These are phyloP conservation scores for button mushroom (Agaricus bisporus) DNA, from an alignment of 768 basidiomycete genomes.

Conservation along the genomic window DNA sequence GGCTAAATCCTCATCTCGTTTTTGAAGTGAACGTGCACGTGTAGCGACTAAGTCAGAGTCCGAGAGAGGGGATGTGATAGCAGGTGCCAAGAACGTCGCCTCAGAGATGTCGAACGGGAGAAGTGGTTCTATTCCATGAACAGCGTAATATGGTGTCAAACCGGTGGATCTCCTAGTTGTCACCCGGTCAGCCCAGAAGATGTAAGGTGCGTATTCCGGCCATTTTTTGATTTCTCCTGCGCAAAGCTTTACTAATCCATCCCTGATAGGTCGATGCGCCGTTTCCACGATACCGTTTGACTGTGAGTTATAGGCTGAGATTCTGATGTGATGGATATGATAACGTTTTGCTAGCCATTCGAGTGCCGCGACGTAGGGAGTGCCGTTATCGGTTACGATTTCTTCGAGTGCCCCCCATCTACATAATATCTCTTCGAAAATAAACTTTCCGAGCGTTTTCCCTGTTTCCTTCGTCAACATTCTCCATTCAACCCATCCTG, in stretches of 20 bases:
- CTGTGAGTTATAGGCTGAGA: constrained; percentile 18
- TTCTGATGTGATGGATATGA: constrained; percentile 27
- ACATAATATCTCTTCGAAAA: constrained; percentile 17
- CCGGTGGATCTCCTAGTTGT: constrained; percentile 21
- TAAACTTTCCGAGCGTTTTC: constrained; percentile 14
- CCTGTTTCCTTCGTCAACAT: constrained; percentile 23
- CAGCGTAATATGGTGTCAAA: constrained; percentile 25
- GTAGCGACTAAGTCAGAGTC: constrained; percentile 9
- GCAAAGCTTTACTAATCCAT: constrained; percentile 20
- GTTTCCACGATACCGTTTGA: constrained; percentile 29
- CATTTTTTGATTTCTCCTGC: constrained; percentile 22
- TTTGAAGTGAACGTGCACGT: constrained; percentile 14
- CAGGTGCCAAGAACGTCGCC: constrained; percentile 14
- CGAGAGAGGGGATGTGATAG: constrained; percentile 4
- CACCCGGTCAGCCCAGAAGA: constrained; percentile 26
- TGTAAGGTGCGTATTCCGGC: constrained; percentile 14
- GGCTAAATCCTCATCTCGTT: constrained; percentile 12
- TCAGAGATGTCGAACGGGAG: constrained; percentile 19
- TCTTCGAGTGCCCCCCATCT: constrained; percentile 26
- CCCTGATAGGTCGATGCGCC: constrained; percentile 16
- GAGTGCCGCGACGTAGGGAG: constrained; percentile 22
- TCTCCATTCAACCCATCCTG: constrained; percentile 24
- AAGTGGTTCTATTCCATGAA: constrained; percentile 20
- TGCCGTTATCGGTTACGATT: constrained; percentile 34
- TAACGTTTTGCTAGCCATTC: constrained; percentile 11